Base-by-base conservation (phyloP, 176 grass and related monocot genomes). In the Lolium rigidum region DNA sequence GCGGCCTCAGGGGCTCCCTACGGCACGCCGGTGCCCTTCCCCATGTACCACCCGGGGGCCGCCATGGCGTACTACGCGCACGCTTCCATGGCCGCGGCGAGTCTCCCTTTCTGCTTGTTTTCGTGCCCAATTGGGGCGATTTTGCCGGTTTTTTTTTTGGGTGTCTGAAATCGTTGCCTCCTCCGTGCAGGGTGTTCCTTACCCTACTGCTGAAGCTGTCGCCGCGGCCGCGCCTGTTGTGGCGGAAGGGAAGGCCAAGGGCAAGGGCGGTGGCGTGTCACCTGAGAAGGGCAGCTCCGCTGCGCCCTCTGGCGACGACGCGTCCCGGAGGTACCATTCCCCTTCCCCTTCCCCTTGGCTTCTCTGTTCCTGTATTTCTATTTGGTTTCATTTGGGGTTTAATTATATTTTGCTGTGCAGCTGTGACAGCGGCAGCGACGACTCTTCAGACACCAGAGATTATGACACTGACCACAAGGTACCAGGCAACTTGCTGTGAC, bases 21-120 rank as follows among this genome's bases (percentile, higher is more conserved):
- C 80, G 93, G 91, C 57, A 74, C 93, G 66, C 93, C 93, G 67
- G 89, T 98, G 79, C 84, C 92, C 17, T 91, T 94, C 84, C 82
- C 96, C 41, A 64, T 92, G 52, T 93, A 95, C 65, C 88, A 90
- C 76, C 88, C 88, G 12, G 93, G 90, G 48, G 90, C 90, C n/a
- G 79, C 92, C 8, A 86, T 90, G 77, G 89, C 93, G 14, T 92
- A 95, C 51, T 98, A 98, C 88, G 80, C 96, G 76, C 96, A 95
- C 86, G 91, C 91, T 18, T 81, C 93, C 69, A 91, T 98, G 90
- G 92, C 88, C 38, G 93, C 83, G 90, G 96, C 85, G 67, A 92
- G 74, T 20, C 77, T 59, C 43, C 44, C 49, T 11, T 31, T 87
- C 0, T 68, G 15, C 7, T 80, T 10, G 1, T 78, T 37, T 62